phyloP scores from a whole-genome alignment of 768 basidiomycete genomes.

The Lactarius deliciosus region DNA sequence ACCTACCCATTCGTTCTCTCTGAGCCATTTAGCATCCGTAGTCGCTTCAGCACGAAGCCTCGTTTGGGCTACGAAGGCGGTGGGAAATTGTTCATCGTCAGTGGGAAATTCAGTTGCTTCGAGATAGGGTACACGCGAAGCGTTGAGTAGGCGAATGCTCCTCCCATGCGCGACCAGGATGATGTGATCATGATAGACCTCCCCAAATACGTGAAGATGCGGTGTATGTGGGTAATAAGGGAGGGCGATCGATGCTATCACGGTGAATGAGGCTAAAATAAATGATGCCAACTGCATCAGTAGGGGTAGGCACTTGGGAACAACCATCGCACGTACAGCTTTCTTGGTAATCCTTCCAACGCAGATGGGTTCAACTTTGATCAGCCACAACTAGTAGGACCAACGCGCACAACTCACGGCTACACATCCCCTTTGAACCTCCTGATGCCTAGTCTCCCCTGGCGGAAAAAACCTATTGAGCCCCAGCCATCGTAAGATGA shows the following conservation, averaged over 20 bases:
- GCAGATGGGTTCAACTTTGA: neutral
- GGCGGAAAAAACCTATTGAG: conserved; percentile 63
- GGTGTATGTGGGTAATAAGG: conserved; percentile 38
- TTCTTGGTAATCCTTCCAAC: conserved; percentile 67
- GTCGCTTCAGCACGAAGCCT: conserved; percentile 13
- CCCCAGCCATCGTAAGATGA: conserved; percentile 69
- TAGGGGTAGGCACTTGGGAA: neutral
- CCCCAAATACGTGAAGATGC: conserved; percentile 45
- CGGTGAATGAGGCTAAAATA: conserved; percentile 60
- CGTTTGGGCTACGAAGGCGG: neutral
- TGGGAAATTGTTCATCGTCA: conserved; percentile 6
- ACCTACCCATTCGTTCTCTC: conserved; percentile 8
- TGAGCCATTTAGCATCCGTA: conserved; percentile 10
- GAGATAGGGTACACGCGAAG: conserved; percentile 12
- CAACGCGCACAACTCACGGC: conserved; percentile 46
- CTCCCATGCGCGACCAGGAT: conserved; percentile 37
- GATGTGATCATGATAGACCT: conserved; percentile 49
- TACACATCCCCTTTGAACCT: conserved; percentile 54
- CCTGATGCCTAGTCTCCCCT: conserved; percentile 38
- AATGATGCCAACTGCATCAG: neutral
- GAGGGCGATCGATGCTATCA: conserved; percentile 52
- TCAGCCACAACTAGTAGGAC: neutral
- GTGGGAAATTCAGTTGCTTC: conserved; percentile 15
- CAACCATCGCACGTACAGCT: conserved; percentile 50
- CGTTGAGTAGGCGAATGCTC: conserved; percentile 18